Base-by-base conservation (phyloP, 2,329 filamentous ascomycete species). In the Stromatinia cepivora region DNA sequence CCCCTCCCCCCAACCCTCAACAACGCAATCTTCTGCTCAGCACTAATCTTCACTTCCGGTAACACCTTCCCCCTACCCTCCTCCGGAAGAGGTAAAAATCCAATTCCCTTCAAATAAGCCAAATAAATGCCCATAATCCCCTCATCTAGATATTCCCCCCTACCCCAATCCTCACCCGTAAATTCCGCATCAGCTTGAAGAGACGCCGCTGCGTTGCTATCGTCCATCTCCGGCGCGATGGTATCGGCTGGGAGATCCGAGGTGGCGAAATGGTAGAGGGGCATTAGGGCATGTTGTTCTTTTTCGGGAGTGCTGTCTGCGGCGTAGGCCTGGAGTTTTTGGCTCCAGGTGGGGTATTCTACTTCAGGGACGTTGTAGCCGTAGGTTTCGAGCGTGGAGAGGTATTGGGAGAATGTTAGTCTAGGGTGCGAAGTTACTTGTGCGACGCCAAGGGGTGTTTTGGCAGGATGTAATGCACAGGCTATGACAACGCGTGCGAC, bases 391-490 rank as follows among this genome's bases (percentile, higher is more conserved):
- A 97, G 83, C 0, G 86, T 83, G 28, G 85, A 85, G n/a, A 95
- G 84, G 80, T 88, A 97, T 77, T 92, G 85, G 80, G 90, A 92
- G 84, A 94, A 90, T 3, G 87, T 88, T 53, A 95, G 85, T 22
- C 92, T 85, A 2, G 93, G 93, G 78, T 94, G 92, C 3, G 87
- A 87, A 1, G 93, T 96, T 61, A 95, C 89, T 74, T 97, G 92
- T 1, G 88, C 85, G 7, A 97, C 92, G 70, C 85, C 82, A 4
- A 76, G 53, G 1, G 71, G 69, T 20, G 61, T 72, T 42, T 69
- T 69, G 0, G 74, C 68, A 8, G 71, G 71, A n/a, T 57, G 70
- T 2, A 76, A 70, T 1, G 88, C 80, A 11, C 90, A 84, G 0
- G 93, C 92, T 25, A 93, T 88, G 36, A 97, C 90, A 10, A 97